phyloP scores from a whole-genome alignment of 2,329 filamentous ascomycete species.

The Colletotrichum aenigma region DNA sequence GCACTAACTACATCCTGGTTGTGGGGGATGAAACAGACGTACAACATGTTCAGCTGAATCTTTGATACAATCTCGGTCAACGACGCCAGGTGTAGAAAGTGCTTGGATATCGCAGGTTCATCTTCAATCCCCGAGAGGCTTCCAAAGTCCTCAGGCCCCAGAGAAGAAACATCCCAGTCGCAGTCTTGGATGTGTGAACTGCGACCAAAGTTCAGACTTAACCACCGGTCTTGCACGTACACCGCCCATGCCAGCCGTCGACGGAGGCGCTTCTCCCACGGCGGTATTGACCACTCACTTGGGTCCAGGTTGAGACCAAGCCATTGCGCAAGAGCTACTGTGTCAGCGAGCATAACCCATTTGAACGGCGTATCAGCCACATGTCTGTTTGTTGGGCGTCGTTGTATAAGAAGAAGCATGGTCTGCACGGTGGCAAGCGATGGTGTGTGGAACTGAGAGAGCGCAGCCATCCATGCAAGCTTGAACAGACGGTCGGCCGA shows the following conservation, averaged over 20 bases:
- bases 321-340: not conserved
- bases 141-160: not conserved
- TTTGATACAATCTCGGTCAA: constrained; percentile 2
- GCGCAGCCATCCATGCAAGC: constrained; percentile 3
- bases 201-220: constrained; percentile 3
- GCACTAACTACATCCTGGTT: not conserved
- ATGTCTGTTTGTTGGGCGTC: constrained; percentile 7
- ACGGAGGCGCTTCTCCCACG: constrained; percentile 3
- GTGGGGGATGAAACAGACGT: not conserved
- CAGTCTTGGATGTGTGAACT: constrained; percentile 9
- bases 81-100: not conserved
- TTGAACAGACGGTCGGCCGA: constrained; percentile 2
- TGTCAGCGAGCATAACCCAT: constrained; percentile 15
- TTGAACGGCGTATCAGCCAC: constrained; percentile 15
- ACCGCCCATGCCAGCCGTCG: constrained; percentile 6
- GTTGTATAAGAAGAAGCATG: constrained; percentile 9
- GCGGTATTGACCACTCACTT: not conserved
- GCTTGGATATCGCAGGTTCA: not conserved
- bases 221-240: constrained; percentile 3
- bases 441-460: not conserved
- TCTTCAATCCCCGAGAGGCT: not conserved
- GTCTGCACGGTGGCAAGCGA: constrained; percentile 1
- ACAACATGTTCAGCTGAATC: constrained; percentile 10
- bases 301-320: constrained; percentile 7
- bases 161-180: not conserved